A percentile compares a stretch with the other conserved stretches of the same genome.
Evolutionary conservation across 371 early-diverging fungal species (phyloP).

Genomic region (Rhizopus sp.): DNA sequence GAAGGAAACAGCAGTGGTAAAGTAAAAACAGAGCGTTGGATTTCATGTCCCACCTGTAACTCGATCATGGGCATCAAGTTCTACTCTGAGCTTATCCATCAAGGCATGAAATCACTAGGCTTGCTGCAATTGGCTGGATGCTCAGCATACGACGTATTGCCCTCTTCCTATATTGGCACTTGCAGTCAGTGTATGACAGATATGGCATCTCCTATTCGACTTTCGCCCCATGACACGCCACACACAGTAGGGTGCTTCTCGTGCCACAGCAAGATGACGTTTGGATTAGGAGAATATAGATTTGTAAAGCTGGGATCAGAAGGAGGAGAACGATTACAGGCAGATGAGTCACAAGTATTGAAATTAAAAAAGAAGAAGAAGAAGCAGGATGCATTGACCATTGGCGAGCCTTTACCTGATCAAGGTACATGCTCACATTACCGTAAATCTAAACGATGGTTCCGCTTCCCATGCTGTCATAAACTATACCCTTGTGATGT

Average conservation of each 20-base stretch:
- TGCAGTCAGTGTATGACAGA: constrained; percentile 57
- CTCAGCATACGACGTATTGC: constrained; percentile 67
- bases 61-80: constrained; percentile 57
- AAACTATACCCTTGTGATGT: constrained; percentile 88
- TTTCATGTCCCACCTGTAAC: constrained; percentile 70
- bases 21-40: constrained; percentile 61
- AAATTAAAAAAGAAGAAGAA: constrained; percentile 50
- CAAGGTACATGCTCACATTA: constrained; percentile 95
- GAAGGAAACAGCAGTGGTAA: background rate
- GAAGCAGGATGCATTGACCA: constrained; percentile 49
- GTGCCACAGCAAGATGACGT: constrained; percentile 55
- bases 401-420: constrained; percentile 77
- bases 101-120: constrained; percentile 61
- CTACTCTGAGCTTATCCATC: constrained; percentile 57
- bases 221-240: constrained; percentile 39
- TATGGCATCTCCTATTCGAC: constrained; percentile 24
- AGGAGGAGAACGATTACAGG: constrained; percentile 37
- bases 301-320: constrained; percentile 56
- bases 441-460: constrained; percentile 91
- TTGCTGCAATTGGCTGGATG: constrained; percentile 74
- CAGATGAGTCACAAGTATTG: constrained; percentile 27
- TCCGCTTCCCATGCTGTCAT: constrained; percentile 91
- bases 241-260: constrained; percentile 49
- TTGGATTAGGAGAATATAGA: constrained; percentile 47
- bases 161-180: constrained; percentile 64